phyloP scores from a whole-genome alignment of 768 basidiomycete species.

The Mrakia blollopis region DNA sequence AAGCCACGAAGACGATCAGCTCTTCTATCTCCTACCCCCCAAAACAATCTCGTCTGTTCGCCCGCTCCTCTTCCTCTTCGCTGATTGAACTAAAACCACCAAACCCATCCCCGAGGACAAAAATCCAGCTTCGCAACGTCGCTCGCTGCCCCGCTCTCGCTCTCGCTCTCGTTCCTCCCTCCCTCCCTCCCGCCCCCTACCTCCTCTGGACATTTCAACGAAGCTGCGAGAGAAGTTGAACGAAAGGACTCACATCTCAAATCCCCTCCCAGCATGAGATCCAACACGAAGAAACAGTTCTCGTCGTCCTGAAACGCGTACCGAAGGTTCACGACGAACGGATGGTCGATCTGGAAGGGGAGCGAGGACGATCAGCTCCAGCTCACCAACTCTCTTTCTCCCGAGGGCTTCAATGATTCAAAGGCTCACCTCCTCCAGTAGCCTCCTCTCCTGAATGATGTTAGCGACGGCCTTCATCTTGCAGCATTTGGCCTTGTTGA shows the following conservation, averaged over 20 bases:
- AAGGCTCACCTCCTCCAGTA: conserved; percentile 81
- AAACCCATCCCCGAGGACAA: too few species aligned
- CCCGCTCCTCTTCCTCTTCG: too few species aligned
- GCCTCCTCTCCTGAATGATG: conserved; percentile 84
- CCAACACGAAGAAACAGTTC: conserved; percentile 44
- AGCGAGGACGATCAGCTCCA: not conserved
- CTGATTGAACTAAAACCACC: not conserved
- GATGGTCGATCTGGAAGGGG: conserved; percentile 61
- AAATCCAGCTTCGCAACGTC: not conserved
- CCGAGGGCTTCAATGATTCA: not conserved
- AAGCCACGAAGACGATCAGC: not conserved
- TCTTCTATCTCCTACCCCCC: not conserved
- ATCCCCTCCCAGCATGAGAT: conserved; percentile 80
- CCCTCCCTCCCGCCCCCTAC: not conserved
- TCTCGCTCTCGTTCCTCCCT: not conserved
- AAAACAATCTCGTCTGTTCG: not conserved
- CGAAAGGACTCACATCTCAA: conserved; percentile 54
- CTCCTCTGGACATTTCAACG: too few species aligned
- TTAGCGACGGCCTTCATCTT: conserved; percentile 87
- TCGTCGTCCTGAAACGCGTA: conserved; percentile 97
- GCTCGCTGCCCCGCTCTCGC: too few species aligned
- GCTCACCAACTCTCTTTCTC: too few species aligned
- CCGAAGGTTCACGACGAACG: conserved; percentile 81
- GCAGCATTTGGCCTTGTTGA: conserved; percentile 89
- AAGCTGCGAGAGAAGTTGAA: not conserved